A percentile compares a stretch with the other conserved stretches of the same genome.
phyloP scores from a whole-genome alignment of 75 land plant genomes.

The Selaginella tamariscina region DNA sequence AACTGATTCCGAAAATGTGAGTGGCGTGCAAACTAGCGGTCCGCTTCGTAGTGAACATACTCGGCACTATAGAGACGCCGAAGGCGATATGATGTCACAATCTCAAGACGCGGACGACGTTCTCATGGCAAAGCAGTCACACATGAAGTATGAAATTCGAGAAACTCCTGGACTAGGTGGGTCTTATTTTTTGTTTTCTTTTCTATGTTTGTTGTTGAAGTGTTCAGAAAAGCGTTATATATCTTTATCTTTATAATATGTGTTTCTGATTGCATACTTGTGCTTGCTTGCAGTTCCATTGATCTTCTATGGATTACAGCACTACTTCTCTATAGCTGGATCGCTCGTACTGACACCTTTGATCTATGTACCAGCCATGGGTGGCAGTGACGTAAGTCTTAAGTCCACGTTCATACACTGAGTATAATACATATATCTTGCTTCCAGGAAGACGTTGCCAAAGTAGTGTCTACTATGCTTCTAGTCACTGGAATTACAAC shows the following conservation, averaged over 20 bases:
- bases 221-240: no score
- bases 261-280: slow-evolving; percentile 2
- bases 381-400: slow-evolving; percentile 77
- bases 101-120: slow-evolving; percentile 45
- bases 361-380: slow-evolving; percentile 87
- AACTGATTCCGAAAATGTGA: slow-evolving; percentile 20
- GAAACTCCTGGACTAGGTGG: slow-evolving; percentile 88
- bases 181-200: slow-evolving; percentile 9
- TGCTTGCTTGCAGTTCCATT: slow-evolving; percentile 56
- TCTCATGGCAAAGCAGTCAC: slow-evolving; percentile 37
- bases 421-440: no score
- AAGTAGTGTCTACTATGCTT: slow-evolving; percentile 12
- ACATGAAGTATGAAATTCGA: slow-evolving; percentile 84
- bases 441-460: slow-evolving; percentile 5
- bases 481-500: slow-evolving; percentile 7
- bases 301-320: slow-evolving; percentile 62
- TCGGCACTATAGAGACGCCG: slow-evolving; percentile 28
- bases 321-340: slow-evolving; percentile 68
- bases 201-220: not conserved
- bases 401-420: no score
- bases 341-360: slow-evolving; percentile 85
- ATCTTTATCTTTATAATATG: no score
- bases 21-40: slow-evolving; percentile 19
- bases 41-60: slow-evolving; percentile 18
- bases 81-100: slow-evolving; percentile 36